These are phyloP conservation scores for Plenodomus lindquistii DNA, from an alignment of 2,329 filamentous ascomycete species.

Conservation along the genomic window DNA sequence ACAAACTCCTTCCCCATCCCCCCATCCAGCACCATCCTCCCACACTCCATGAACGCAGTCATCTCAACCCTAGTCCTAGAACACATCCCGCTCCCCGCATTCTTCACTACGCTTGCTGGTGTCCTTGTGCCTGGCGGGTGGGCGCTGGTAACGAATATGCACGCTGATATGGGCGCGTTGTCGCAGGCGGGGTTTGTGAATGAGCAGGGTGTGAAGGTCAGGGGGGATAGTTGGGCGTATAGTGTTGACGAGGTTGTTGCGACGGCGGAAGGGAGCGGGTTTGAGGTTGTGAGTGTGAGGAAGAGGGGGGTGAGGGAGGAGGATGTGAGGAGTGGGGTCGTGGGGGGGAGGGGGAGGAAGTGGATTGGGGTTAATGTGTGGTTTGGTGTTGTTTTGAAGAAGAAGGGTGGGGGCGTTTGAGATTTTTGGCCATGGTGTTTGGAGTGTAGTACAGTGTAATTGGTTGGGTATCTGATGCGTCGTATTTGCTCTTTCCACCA, in stretches of 20 bases:
- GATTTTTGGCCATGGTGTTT: neutral
- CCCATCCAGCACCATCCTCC: conserved; percentile 23
- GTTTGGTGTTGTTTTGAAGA: conserved; percentile 44
- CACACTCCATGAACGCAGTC: conserved; percentile 45
- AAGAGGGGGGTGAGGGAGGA: conserved; percentile 37
- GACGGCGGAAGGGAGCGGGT: conserved; percentile 47
- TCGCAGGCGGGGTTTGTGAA: conserved; percentile 67
- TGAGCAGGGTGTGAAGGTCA: conserved; percentile 56
- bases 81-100: conserved; percentile 59
- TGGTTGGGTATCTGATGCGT: no score
- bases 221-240: conserved; percentile 63
- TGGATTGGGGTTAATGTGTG: conserved; percentile 48
- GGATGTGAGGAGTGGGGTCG: conserved; percentile 34
- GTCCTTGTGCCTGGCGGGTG: conserved; percentile 53
- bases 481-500: no score
- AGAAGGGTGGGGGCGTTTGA: conserved; percentile 1
- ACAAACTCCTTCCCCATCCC: conserved; percentile 7
- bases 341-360: conserved; percentile 44
- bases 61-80: conserved; percentile 68
- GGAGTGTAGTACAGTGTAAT: no score
- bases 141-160: conserved; percentile 70
- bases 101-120: conserved; percentile 53
- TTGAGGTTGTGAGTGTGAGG: conserved; percentile 30
- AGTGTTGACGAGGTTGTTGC: conserved; percentile 55
- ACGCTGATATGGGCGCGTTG: conserved; percentile 63